A percentile compares a stretch with the other conserved stretches of the same genome.
phyloP scores from a whole-genome alignment of 78 protist genomes.

The Cavenderia fasciculata region DNA sequence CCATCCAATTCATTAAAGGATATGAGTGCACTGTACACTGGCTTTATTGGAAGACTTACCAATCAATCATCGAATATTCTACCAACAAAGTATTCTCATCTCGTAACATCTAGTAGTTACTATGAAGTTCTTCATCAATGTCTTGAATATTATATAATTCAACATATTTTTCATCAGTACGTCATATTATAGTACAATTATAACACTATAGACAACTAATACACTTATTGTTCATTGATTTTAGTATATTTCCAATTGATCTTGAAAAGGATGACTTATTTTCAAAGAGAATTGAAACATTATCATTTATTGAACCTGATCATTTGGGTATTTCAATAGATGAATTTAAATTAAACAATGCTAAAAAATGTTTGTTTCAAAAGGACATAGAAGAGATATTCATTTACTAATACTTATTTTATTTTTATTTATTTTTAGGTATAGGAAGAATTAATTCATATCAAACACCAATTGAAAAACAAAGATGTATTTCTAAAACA shows the following conservation, averaged over 20 bases:
- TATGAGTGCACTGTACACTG: neutral
- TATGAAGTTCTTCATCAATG: neutral
- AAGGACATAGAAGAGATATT: neutral
- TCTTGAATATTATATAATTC: conserved; percentile 30
- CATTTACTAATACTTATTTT: neutral
- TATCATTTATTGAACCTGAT: conserved; percentile 25
- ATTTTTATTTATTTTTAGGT: neutral
- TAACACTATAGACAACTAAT: neutral
- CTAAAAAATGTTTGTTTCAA: neutral
- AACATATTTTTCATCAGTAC: conserved; percentile 52
- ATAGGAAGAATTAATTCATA: conserved; percentile 10
- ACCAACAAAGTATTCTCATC: conserved; percentile 2
- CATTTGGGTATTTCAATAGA: conserved; percentile 26
- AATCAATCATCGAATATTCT: neutral
- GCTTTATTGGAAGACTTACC: neutral
- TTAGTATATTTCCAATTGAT: conserved; percentile 50
- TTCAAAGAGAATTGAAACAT: conserved; percentile 31
- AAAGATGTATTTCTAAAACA: conserved; percentile 50
- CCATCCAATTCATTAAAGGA: neutral
- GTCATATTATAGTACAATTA: neutral
- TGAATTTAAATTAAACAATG: neutral
- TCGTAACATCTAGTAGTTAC: conserved; percentile 4
- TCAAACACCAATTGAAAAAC: conserved; percentile 60
- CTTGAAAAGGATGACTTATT: conserved; percentile 27
- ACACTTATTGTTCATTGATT: neutral